These are phyloP conservation scores for Pichia terricola DNA, from an alignment of 1,139 yeast species.

Conservation along the genomic window DNA sequence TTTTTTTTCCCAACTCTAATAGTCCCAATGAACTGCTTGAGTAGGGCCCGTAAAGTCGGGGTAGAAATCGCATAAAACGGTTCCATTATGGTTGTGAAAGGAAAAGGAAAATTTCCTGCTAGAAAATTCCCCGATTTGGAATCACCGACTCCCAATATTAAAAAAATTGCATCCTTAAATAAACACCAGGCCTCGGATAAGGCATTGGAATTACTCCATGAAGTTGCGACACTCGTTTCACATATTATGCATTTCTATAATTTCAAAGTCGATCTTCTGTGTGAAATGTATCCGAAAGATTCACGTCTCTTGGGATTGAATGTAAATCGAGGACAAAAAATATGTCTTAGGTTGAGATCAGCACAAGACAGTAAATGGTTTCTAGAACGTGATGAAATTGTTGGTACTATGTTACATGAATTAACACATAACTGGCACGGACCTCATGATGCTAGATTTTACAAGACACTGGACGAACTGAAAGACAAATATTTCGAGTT, in stretches of 20 bases:
- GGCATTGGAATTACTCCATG: conserved; percentile 50
- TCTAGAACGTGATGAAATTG: conserved; percentile 53
- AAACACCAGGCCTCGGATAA: conserved; percentile 43
- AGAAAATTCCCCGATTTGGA: conserved; percentile 16
- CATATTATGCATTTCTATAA: conserved; percentile 67
- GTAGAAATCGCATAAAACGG: too few species aligned
- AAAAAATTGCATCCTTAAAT: conserved; percentile 48
- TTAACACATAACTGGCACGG: conserved; percentile 73
- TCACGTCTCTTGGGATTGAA: conserved; percentile 66
- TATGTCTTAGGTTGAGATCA: conserved; percentile 61
- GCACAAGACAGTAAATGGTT: conserved; percentile 48
- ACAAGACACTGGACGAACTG: conserved; percentile 52
- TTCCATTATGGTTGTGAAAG: conserved; percentile 15
- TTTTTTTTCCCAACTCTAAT: too few species aligned
- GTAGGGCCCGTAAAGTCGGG: too few species aligned
- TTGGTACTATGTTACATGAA: conserved; percentile 87
- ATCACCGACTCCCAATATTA: conserved; percentile 41
- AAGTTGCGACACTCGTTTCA: conserved; percentile 52
- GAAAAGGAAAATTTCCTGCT: conserved; percentile 11
- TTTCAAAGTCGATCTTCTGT: conserved; percentile 56
- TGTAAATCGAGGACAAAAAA: conserved; percentile 74
- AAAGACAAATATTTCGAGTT: conserved; percentile 48
- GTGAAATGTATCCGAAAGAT: conserved; percentile 81
- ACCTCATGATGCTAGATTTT: conserved; percentile 70
- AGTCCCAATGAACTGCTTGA: too few species aligned